Evolutionary conservation across 306 rosid genomes (phyloP).

Genomic region (Casuarina cunninghamiana): DNA sequence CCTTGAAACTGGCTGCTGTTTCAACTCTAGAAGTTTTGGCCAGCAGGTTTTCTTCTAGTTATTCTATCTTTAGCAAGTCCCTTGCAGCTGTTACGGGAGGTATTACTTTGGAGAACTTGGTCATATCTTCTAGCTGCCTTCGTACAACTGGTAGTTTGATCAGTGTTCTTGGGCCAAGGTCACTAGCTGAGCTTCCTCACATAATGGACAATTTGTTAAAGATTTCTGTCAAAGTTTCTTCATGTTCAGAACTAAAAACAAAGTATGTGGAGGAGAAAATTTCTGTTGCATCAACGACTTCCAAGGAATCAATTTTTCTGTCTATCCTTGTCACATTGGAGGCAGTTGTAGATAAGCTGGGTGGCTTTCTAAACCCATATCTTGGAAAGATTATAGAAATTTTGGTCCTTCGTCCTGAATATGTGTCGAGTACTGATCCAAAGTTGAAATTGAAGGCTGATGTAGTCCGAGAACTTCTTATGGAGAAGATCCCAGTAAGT

Average conservation of each 20-base stretch:
- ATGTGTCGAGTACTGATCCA: conserved; percentile 47
- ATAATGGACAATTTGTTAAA: conserved; percentile 69
- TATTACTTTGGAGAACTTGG: conserved; percentile 41
- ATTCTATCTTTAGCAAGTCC: conserved; percentile 57
- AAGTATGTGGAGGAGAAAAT: conserved; percentile 18
- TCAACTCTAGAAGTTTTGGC: conserved; percentile 86
- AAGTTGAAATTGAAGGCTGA: conserved; percentile 62
- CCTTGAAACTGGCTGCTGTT: conserved; percentile 78
- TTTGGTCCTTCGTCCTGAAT: conserved; percentile 65
- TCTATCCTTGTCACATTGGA: conserved; percentile 68
- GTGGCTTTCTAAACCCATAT: conserved; percentile 81
- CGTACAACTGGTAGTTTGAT: conserved; percentile 69
- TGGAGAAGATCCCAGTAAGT: conserved; percentile 81
- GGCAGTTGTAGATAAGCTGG: conserved; percentile 80
- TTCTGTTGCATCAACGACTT: conserved; percentile 29
- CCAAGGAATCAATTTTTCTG: conserved; percentile 47
- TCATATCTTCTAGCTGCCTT: conserved; percentile 69
- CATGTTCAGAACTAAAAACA: conserved; percentile 36
- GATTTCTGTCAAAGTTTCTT: conserved; percentile 43
- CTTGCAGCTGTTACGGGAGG: conserved; percentile 58
- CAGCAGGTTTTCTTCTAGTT: conserved; percentile 49
- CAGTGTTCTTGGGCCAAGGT: conserved; percentile 77
- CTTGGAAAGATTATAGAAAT: conserved; percentile 64
- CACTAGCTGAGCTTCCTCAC: conserved; percentile 74
- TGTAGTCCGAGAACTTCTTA: conserved; percentile 62